Percentiles rank a stretch among this genome's conserved stretches.
phyloP scores from a whole-genome alignment of 2,329 filamentous ascomycete species.

The Pseudofabraea citricarpa region DNA sequence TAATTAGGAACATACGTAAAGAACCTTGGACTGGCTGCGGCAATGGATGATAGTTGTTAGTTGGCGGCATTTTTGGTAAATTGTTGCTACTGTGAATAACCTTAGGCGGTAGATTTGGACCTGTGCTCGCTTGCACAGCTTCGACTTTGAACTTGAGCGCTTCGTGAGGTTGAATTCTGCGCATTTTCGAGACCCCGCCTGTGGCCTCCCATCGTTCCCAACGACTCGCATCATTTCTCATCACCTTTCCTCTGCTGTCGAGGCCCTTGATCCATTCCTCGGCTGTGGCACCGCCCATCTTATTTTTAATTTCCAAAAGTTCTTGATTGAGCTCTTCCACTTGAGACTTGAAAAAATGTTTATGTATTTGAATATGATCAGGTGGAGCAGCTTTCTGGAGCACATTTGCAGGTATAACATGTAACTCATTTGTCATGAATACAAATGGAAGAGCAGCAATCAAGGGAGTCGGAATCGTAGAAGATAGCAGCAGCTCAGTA shows the following conservation, averaged over 20 bases:
- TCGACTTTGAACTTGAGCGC: slow-evolving; percentile 5
- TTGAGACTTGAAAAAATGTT: slow-evolving; percentile 60
- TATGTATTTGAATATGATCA: slow-evolving; percentile 48
- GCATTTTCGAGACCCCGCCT: slow-evolving; percentile 20
- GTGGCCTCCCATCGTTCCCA: slow-evolving; percentile 61
- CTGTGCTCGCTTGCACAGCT: background rate
- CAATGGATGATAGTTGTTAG: slow-evolving; percentile 4
- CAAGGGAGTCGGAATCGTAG: slow-evolving; percentile 53
- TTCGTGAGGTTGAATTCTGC: slow-evolving; percentile 7
- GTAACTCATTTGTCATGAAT: slow-evolving; percentile 55
- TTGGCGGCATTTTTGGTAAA: slow-evolving; percentile 6
- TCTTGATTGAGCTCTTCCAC: slow-evolving; percentile 58
- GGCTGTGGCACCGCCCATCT: slow-evolving; percentile 58
- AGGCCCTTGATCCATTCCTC: slow-evolving; percentile 81
- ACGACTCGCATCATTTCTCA: slow-evolving; percentile 55
- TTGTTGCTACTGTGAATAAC: slow-evolving; percentile 7
- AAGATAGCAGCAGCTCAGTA: slow-evolving; percentile 61
- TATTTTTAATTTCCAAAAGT: slow-evolving; percentile 55
- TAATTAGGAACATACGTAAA: slow-evolving; percentile 13
- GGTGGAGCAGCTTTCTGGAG: slow-evolving; percentile 46
- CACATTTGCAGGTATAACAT: slow-evolving; percentile 52
- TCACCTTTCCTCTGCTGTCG: slow-evolving; percentile 54
- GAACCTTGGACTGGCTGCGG: slow-evolving; percentile 6
- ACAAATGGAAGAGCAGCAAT: slow-evolving; percentile 66
- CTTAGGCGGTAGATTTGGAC: slow-evolving; percentile 1